These are phyloP conservation scores for Protomyces inouyei DNA, from an alignment of 1,139 yeast genomes.

Conservation along the genomic window DNA sequence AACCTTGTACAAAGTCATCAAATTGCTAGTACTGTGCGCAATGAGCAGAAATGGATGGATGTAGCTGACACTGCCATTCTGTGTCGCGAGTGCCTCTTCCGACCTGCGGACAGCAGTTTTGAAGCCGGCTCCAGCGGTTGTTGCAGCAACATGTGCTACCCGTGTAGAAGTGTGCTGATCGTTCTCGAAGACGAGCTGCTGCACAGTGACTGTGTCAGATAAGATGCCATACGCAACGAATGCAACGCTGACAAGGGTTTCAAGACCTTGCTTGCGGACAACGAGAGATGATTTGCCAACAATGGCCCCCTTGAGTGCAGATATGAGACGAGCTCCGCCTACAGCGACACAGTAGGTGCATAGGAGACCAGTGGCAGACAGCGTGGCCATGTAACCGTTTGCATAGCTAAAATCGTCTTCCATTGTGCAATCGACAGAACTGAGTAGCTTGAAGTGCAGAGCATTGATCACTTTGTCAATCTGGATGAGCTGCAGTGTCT, in stretches of 20 bases:
- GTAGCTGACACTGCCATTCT: not conserved
- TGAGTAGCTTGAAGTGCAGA: not conserved
- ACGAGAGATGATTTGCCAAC: not conserved
- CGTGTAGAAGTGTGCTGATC: not conserved
- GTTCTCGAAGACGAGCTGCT: not conserved
- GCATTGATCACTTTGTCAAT: not conserved
- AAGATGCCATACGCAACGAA: not conserved
- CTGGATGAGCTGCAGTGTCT: not conserved
- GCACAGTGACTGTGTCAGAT: not conserved
- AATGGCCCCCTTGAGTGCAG: not conserved
- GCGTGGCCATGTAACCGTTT: not conserved
- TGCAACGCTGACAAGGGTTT: not conserved
- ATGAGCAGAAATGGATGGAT: not conserved
- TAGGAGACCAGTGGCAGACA: not conserved
- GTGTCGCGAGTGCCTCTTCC: not conserved
- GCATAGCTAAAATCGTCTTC: not conserved
- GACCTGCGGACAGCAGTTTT: not conserved
- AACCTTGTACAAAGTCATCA: not conserved
- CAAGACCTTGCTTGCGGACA: not conserved
- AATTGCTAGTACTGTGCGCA: not conserved
- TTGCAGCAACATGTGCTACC: not conserved
- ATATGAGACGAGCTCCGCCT: not conserved
- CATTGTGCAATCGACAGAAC: not conserved
- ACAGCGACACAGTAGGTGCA: not conserved
- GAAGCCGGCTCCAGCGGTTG: not conserved